Evolutionary conservation across 257 asterid species (phyloP), one percentile per base, ranked within the genome.

Genomic region (Dorcoceras hygrometricum): DNA sequence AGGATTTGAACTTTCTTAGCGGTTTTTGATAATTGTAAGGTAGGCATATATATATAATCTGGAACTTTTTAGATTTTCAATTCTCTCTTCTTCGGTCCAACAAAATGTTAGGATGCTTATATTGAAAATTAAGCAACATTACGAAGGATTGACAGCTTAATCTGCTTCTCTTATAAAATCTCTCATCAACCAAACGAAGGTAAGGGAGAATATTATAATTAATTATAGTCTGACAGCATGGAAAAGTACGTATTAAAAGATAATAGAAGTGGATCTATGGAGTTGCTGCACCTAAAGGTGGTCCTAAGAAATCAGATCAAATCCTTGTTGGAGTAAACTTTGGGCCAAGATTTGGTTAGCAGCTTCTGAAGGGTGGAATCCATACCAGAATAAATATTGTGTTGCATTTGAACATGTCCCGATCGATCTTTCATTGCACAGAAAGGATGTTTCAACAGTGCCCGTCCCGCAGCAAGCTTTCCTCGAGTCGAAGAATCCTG

Each of bases 341-440:
- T 83, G 84, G 3, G 96, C 95, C 75, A 89, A 34, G 57, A 76
- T 79, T 66, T 89, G 83, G 76, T 89, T 87, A 67, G 93, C 90
- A n/a, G 83, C 63, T 76, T 78, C 82, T 9, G 92, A 77, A 25
- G 97, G 96, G 73, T 90, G 97, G 68, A 86, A 86, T 26, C 96
- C 96, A 68, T 88, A 95, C 90, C 89, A 90, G 67, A 87, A 90
- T 43, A 90, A 90, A 27, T 83, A 90, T 14, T 72, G 46, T 43
- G 96, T 83, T 14, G 97, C 96, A 63, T 90, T 88, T 62, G 86
- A 77, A 75, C 97, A 90, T 66, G 96, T 90, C 67, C 96, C 97
- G 0, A 84, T 5, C 14, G 96, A 83, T 50, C 83, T 74, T 26
- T 72, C 75, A 60, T 86, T 88, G 80, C 96, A 90, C 6, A 90